Evolutionary conservation across 164 flowering plant genomes (phyloP).

Genomic region (Buxus sempervirens): DNA sequence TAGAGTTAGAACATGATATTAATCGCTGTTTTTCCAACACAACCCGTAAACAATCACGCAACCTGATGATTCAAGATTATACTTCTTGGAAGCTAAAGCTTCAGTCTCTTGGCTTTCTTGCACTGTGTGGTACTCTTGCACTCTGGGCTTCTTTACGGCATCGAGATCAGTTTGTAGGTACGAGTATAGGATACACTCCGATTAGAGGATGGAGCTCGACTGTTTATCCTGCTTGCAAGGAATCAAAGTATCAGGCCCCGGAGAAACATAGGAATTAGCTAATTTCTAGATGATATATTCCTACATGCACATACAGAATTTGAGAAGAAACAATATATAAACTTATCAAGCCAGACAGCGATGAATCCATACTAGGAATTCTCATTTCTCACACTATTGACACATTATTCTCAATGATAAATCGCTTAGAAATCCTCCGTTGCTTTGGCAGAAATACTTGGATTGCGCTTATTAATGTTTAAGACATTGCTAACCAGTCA

Average conservation of each 20-base stretch:
- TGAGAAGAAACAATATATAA: background rate
- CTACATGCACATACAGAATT: constrained; percentile 85
- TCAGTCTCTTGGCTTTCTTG: too few species aligned
- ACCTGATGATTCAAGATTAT: constrained; percentile 72
- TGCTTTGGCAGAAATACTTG: too few species aligned
- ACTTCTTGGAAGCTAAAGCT: constrained; percentile 50
- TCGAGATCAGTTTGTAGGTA: constrained; percentile 62
- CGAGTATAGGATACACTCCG: constrained; percentile 55
- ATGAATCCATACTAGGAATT: too few species aligned
- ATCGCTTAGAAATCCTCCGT: too few species aligned
- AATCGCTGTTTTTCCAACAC: too few species aligned
- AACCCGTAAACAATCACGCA: background rate
- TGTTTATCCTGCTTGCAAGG: constrained; percentile 91
- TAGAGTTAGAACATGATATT: too few species aligned
- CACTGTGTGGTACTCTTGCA: constrained; percentile 28
- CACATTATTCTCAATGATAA: too few species aligned
- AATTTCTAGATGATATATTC: constrained; percentile 90
- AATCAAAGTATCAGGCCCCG: constrained; percentile 88
- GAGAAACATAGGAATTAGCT: constrained; percentile 92
- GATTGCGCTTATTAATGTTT: too few species aligned
- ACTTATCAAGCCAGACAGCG: background rate
- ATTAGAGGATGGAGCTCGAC: constrained; percentile 48
- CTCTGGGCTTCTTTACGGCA: constrained; percentile 50
- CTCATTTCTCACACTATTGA: too few species aligned
- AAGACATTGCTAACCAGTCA: too few species aligned